These are phyloP conservation scores for Fusarium poae DNA, from an alignment of 2,329 filamentous ascomycete genomes.

Conservation along the genomic window DNA sequence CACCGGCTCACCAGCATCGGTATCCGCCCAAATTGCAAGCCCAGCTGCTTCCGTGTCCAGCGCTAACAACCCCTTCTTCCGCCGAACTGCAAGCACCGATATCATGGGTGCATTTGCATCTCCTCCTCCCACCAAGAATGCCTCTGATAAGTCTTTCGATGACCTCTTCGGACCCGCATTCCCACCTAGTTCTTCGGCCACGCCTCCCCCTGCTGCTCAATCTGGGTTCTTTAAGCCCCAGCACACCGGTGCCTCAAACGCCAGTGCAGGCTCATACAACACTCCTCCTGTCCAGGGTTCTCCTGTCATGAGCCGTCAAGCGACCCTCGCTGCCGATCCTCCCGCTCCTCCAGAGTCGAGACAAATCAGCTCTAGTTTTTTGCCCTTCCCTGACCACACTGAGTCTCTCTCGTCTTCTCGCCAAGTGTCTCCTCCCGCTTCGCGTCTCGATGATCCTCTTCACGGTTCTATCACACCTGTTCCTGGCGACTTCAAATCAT, in stretches of 20 bases:
- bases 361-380: slow-evolving; percentile 81
- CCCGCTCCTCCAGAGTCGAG: slow-evolving; percentile 77
- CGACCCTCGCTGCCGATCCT: slow-evolving; percentile 68
- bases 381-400: slow-evolving; percentile 75
- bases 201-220: slow-evolving; percentile 59
- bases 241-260: slow-evolving; percentile 68
- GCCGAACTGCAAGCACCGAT: slow-evolving; percentile 73
- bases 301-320: slow-evolving; percentile 72
- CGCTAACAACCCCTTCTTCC: slow-evolving; percentile 96
- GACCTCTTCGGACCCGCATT: slow-evolving; percentile 85
- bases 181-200: slow-evolving; percentile 58
- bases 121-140: slow-evolving; percentile 59
- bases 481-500: slow-evolving; percentile 41
- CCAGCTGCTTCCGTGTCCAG: slow-evolving; percentile 77
- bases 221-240: slow-evolving; percentile 63
- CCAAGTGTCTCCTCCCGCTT: slow-evolving; percentile 78
- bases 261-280: slow-evolving; percentile 64
- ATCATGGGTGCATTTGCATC: slow-evolving; percentile 68
- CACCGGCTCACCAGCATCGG: slow-evolving; percentile 63
- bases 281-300: slow-evolving; percentile 68
- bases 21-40: slow-evolving; percentile 70
- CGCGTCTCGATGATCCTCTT: slow-evolving; percentile 65
- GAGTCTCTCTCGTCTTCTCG: slow-evolving; percentile 83
- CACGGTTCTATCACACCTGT: slow-evolving; percentile 48
- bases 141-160: slow-evolving; percentile 80